These are phyloP conservation scores for Vickermania spadyakhi DNA, from an alignment of 208 protist genomes.

Conservation along the genomic window DNA sequence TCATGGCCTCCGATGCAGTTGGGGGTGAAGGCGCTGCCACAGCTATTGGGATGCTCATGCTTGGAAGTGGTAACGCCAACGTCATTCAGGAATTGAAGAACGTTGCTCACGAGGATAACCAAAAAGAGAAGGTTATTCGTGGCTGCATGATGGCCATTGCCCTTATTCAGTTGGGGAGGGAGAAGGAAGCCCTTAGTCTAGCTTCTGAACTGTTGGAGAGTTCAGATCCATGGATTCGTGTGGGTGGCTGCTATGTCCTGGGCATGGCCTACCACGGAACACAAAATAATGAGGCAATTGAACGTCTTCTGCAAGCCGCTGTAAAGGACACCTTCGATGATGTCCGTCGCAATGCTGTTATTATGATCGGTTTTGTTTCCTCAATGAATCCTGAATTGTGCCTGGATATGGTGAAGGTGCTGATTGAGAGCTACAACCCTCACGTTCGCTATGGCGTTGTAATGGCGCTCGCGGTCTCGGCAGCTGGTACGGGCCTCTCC, in stretches of 20 bases:
- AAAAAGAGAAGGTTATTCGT: slow-evolving; percentile 99
- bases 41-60: slow-evolving; percentile 97
- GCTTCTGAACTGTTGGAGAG: slow-evolving; percentile 91
- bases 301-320: slow-evolving; percentile 94
- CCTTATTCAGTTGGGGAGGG: slow-evolving; percentile 94
- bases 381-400: slow-evolving; percentile 92
- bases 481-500: slow-evolving; percentile 92
- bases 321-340: slow-evolving; percentile 98
- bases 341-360: slow-evolving; percentile 97
- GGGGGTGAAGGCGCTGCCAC: slow-evolving; percentile 96
- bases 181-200: slow-evolving; percentile 91
- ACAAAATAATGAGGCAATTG: slow-evolving; percentile 91
- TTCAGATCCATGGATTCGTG: slow-evolving; percentile 95
- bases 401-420: slow-evolving; percentile 66
- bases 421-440: slow-evolving; percentile 97
- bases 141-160: slow-evolving; percentile 95
- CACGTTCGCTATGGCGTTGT: slow-evolving; percentile 97
- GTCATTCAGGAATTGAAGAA: slow-evolving; percentile 90
- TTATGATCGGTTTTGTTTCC: slow-evolving; percentile 97
- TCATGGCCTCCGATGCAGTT: slow-evolving; percentile 94
- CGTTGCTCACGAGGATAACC: slow-evolving; percentile 92
- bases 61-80: slow-evolving; percentile 89
- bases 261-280: slow-evolving; percentile 97
- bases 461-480: slow-evolving; percentile 96
- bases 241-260: slow-evolving; percentile 96